Percentiles rank a stretch among this genome's conserved stretches.
These are phyloP conservation scores for Cardiospermum halicacabum DNA, from an alignment of 345 rosid genomes.

Conservation along the genomic window DNA sequence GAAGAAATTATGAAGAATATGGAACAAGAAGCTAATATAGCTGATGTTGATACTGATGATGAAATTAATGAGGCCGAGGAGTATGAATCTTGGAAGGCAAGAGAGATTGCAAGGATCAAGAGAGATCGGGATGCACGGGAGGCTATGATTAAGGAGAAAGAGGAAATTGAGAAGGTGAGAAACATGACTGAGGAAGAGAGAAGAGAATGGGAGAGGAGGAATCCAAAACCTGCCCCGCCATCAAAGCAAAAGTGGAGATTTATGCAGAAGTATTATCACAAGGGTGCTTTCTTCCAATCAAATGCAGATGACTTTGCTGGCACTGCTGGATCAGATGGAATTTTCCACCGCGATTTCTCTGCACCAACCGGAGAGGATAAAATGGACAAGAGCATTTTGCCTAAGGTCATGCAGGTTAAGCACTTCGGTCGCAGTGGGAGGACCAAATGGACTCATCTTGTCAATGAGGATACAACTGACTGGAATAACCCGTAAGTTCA, in stretches of 20 bases:
- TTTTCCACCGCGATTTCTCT: conserved; percentile 51
- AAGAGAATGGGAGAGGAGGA: conserved; percentile 81
- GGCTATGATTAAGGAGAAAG: conserved; percentile 68
- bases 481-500: conserved; percentile 74
- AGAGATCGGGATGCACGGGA: conserved; percentile 62
- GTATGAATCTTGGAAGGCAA: conserved; percentile 75
- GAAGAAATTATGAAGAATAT: conserved; percentile 58
- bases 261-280: conserved; percentile 78
- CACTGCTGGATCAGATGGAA: background rate
- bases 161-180: conserved; percentile 69
- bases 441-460: conserved; percentile 89
- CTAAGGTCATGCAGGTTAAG: conserved; percentile 78
- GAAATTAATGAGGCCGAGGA: conserved; percentile 58
- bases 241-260: conserved; percentile 69
- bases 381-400: conserved; percentile 66
- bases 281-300: conserved; percentile 66
- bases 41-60: conserved; percentile 67
- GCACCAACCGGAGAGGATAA: conserved; percentile 79
- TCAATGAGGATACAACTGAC: conserved; percentile 74
- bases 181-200: conserved; percentile 83
- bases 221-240: conserved; percentile 49
- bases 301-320: conserved; percentile 25
- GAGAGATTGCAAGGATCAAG: conserved; percentile 76
- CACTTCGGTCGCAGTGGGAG: conserved; percentile 84
- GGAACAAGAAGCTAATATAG: conserved; percentile 38